These are phyloP conservation scores for Penicillium polonicum DNA, from an alignment of 2,329 filamentous ascomycete species.

Conservation along the genomic window DNA sequence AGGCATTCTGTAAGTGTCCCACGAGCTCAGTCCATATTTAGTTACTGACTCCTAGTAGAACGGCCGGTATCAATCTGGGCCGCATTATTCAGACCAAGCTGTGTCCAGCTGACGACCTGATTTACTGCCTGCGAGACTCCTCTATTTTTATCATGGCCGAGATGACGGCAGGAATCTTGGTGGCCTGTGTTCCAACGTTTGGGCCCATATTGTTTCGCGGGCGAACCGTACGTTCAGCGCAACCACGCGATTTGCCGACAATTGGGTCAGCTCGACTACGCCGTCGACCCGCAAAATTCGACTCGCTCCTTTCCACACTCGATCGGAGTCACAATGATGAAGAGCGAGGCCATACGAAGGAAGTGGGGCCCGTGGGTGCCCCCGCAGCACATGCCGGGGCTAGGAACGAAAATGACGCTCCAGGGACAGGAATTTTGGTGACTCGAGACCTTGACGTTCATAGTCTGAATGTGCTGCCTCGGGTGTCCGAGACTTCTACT, in stretches of 20 bases:
- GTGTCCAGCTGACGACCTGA: conserved; percentile 4
- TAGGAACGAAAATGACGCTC: background rate
- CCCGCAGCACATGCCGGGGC: background rate
- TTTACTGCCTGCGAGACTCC: conserved; percentile 11
- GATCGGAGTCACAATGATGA: conserved; percentile 1
- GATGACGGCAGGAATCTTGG: conserved; percentile 14
- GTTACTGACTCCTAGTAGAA: conserved; percentile 7
- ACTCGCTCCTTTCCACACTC: conserved; percentile 1
- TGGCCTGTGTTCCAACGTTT: conserved; percentile 15
- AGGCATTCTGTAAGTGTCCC: conserved; percentile 9
- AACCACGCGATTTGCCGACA: conserved; percentile 6
- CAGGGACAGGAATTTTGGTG: background rate
- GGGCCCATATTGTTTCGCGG: conserved; percentile 16
- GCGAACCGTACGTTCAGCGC: background rate
- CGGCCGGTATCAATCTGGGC: conserved; percentile 12
- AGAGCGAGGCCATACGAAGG: background rate
- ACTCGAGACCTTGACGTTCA: conserved; percentile 4
- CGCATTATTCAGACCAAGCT: conserved; percentile 14
- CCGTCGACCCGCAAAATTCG: conserved; percentile 1
- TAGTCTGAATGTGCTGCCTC: conserved; percentile 1
- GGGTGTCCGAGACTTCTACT: background rate
- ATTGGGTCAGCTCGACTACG: conserved; percentile 4
- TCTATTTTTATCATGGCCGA: conserved; percentile 16
- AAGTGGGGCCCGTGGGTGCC: background rate
- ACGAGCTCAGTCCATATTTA: background rate